Percentiles rank a stretch among this genome's conserved stretches.
Conservation (phyloP, 2,329 filamentous ascomycete species). For the Monilinia fructigena region DNA sequence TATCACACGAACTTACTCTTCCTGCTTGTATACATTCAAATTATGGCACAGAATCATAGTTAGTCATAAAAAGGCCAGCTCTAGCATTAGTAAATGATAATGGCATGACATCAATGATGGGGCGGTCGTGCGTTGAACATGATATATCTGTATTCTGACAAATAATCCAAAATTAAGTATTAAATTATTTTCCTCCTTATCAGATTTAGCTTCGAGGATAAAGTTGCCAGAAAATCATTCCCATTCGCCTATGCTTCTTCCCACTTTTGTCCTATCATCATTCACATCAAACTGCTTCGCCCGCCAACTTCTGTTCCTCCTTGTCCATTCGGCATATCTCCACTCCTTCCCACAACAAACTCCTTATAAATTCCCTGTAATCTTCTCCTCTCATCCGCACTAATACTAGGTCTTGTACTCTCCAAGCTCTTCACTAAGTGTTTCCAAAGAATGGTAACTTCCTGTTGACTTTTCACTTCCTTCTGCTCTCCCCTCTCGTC, state of each 20-base stretch:
- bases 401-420: slow-evolving; percentile 79
- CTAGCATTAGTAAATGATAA: no score
- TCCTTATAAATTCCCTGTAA: slow-evolving; percentile 83
- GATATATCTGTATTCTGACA: background rate
- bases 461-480: slow-evolving; percentile 51
- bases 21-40: no score
- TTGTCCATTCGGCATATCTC: slow-evolving; percentile 93
- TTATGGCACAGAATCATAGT: no score
- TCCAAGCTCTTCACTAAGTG: slow-evolving; percentile 78
- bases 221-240: background rate
- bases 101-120: no score
- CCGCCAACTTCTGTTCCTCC: slow-evolving; percentile 90
- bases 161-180: background rate
- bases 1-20: no score
- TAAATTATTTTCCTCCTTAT: background rate
- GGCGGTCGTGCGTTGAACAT: no score
- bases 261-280: background rate
- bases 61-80: no score
- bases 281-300: slow-evolving; percentile 80
- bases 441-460: slow-evolving; percentile 80
- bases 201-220: background rate
- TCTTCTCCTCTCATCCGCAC: slow-evolving; percentile 69
- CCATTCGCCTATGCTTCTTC: background rate
- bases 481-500: slow-evolving; percentile 39
- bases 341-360: slow-evolving; percentile 88